Evolutionary conservation across 805 yeast genomes (phyloP).

Genomic region (Sugiyamaella americana): DNA sequence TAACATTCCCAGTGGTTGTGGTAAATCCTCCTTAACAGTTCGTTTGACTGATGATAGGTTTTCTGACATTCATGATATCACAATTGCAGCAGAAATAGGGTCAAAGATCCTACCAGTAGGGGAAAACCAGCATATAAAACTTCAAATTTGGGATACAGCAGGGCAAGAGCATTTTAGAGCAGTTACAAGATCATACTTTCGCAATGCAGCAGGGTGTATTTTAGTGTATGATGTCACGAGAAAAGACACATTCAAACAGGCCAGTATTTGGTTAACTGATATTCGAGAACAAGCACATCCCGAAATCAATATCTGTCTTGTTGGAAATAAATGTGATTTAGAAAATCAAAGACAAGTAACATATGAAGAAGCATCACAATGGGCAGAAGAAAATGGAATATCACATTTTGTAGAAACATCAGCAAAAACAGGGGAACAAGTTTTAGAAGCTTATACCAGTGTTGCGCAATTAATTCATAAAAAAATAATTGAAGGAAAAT

Average conservation of each 20-base stretch:
- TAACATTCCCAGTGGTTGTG: slow-evolving; percentile 28
- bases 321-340: slow-evolving; percentile 76
- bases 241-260: slow-evolving; percentile 30
- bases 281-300: slow-evolving; percentile 60
- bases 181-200: slow-evolving; percentile 33
- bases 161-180: slow-evolving; percentile 36
- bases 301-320: slow-evolving; percentile 67
- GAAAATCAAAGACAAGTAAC: slow-evolving; percentile 27
- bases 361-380: slow-evolving; percentile 34
- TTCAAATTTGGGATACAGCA: slow-evolving; percentile 35
- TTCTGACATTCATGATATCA: slow-evolving; percentile 32
- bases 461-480: slow-evolving; percentile 31
- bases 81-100: slow-evolving; percentile 36
- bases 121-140: slow-evolving; percentile 27
- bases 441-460: slow-evolving; percentile 38
- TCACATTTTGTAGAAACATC: slow-evolving; percentile 45
- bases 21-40: slow-evolving; percentile 33
- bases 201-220: slow-evolving; percentile 35
- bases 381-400: slow-evolving; percentile 44
- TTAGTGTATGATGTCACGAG: slow-evolving; percentile 35
- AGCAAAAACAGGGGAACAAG: slow-evolving; percentile 59
- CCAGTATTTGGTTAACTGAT: slow-evolving; percentile 65
- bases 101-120: slow-evolving; percentile 32
- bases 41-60: slow-evolving; percentile 33
- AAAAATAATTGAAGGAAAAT: slow-evolving; percentile 29